A percentile compares a stretch with the other conserved stretches of the same genome.
Conservation (phyloP, 495 filamentous ascomycete genomes). For the Talaromyces thailandensis region DNA sequence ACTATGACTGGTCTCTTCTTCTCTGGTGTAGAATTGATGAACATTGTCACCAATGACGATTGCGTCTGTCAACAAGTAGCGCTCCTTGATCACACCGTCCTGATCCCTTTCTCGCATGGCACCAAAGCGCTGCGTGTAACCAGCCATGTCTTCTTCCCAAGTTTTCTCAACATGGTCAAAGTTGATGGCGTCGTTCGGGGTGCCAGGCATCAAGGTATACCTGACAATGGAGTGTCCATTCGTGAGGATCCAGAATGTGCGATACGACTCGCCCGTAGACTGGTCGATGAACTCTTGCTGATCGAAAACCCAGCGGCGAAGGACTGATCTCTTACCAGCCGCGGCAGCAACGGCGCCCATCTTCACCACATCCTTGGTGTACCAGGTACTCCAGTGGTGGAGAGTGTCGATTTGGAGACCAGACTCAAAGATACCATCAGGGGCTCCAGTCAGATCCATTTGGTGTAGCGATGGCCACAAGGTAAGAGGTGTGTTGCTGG, state of each 20-base stretch:
- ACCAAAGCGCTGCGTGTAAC: slow-evolving; percentile 44
- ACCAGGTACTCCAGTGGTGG: slow-evolving; percentile 58
- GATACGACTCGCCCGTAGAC: slow-evolving; percentile 26
- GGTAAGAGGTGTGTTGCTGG: slow-evolving; percentile 46
- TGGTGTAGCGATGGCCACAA: slow-evolving; percentile 51
- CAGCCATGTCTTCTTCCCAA: slow-evolving; percentile 42
- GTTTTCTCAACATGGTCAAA: slow-evolving; percentile 53
- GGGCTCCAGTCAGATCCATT: slow-evolving; percentile 52
- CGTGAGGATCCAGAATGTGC: slow-evolving; percentile 46
- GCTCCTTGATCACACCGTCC: slow-evolving; percentile 34
- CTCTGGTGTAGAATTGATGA: slow-evolving; percentile 38
- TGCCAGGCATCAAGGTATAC: slow-evolving; percentile 40
- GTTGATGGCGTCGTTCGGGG: slow-evolving; percentile 38
- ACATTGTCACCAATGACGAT: slow-evolving; percentile 37
- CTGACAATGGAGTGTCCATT: slow-evolving; percentile 55
- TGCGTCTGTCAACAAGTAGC: slow-evolving; percentile 34
- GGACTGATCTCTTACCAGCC: slow-evolving; percentile 50
- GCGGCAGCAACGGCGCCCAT: slow-evolving; percentile 48
- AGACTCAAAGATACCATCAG: slow-evolving; percentile 55
- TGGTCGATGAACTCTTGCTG: slow-evolving; percentile 37
- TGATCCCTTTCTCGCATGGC: slow-evolving; percentile 37
- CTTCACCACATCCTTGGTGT: slow-evolving; percentile 43
- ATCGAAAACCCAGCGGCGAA: slow-evolving; percentile 54
- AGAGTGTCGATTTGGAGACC: slow-evolving; percentile 48
- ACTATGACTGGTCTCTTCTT: slow-evolving; percentile 37